Evolutionary conservation across 2,329 filamentous ascomycete species (phyloP), one percentile per base, ranked within the genome.

Genomic region (Colletotrichum chrysophilum): DNA sequence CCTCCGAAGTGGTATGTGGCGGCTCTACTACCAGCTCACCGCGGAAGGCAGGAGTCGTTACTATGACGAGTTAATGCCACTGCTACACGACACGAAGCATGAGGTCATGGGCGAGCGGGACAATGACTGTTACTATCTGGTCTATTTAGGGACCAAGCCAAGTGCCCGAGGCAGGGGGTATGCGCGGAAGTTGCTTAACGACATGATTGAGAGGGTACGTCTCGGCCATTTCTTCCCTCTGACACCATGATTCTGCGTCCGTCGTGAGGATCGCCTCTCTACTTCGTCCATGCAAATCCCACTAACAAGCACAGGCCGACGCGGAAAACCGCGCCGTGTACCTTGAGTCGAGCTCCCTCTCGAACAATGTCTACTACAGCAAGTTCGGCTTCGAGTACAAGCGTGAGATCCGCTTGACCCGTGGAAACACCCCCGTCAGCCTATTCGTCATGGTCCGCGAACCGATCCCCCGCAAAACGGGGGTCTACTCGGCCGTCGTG

Each of bases 391-490:
- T 96, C 83, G 89, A 92, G 82, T 83, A 90, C 78, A 89, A 88
- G 81, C 89, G 89, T 80, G 89, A 92, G 79, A 90, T 96, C 78
- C 88, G 89, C 81, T 86, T 96, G 79, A 86, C 89, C 80, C 86
- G 92, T 66, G 91, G 88, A 12, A 83, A 84, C 32, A 87, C 89
- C 75, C 90, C 93, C 32, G 89, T 96, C 66, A 88, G 88, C 74
- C 86, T 96, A 83, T 93, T 94, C 81, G 94, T 96, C 85, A 97
- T 97, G 95, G 93, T 96, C 68, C 89, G 94, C 76, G 93, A 96
- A 87, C 94, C 94, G 67, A 86, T 85, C 80, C 74, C 79, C 56
- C 78, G 78, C 64, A 78, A 79, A 70, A 80, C 82, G 66, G 71
- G 65, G 26, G 48, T 56, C 7, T 84, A 83, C 78, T 77, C 80